Conservation (phyloP, 805 yeast species). For the Maudiozyma pseudohumilis region DNA sequence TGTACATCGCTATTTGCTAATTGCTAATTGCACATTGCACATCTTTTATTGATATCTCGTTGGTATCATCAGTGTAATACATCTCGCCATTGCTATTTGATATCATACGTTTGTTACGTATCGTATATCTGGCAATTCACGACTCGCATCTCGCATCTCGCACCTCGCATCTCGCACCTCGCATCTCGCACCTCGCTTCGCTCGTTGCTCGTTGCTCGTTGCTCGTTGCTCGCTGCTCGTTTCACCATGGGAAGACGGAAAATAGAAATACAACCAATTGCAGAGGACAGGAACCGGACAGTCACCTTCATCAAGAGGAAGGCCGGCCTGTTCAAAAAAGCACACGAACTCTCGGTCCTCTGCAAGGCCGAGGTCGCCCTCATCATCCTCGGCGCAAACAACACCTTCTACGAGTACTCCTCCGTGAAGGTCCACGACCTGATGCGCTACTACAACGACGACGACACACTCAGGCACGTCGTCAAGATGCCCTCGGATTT, state of each 20-base stretch:
- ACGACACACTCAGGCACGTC: conserved; percentile 7
- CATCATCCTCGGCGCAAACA: conserved; percentile 72
- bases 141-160: no score
- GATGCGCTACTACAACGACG: conserved; percentile 31
- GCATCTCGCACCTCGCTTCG: no score
- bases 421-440: conserved; percentile 54
- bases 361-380: conserved; percentile 93
- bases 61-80: no score
- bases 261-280: conserved; percentile 83
- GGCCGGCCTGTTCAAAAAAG: conserved; percentile 77
- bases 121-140: no score
- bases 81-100: no score
- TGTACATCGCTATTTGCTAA: no score
- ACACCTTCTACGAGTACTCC: conserved; percentile 76
- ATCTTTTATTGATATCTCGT: no score
- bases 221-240: no score
- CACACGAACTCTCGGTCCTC: conserved; percentile 59
- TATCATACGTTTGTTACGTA: no score
- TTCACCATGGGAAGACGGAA: conserved; percentile 86
- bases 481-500: conserved; percentile 43
- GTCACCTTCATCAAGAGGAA: conserved; percentile 84
- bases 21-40: no score
- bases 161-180: no score
- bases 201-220: no score
- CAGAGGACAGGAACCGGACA: conserved; percentile 68